A percentile compares a stretch with the other conserved stretches of the same genome.
These are phyloP conservation scores for Suillus subalutaceus DNA, from an alignment of 768 basidiomycete species.

Conservation along the genomic window DNA sequence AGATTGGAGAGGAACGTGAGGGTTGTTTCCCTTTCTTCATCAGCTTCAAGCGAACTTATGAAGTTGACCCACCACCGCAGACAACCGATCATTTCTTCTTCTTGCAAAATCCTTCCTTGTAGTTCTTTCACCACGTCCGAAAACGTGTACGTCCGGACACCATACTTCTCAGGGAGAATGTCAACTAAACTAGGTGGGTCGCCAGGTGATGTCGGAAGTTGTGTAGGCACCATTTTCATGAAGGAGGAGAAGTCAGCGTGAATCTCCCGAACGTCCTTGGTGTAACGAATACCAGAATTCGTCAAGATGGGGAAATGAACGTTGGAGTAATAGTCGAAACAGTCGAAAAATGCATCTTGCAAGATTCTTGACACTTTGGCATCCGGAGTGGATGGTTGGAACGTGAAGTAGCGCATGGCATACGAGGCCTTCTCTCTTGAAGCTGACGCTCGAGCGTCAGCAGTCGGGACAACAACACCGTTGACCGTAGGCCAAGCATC, in stretches of 20 bases:
- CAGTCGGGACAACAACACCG: neutral
- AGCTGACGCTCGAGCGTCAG: neutral
- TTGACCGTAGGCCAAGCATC: slow-evolving; percentile 27
- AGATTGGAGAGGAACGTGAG: slow-evolving; percentile 5
- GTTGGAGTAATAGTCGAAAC: slow-evolving; percentile 51
- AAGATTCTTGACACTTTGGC: slow-evolving; percentile 67
- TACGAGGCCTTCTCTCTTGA: slow-evolving; percentile 51
- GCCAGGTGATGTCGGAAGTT: slow-evolving; percentile 48
- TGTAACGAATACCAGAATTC: slow-evolving; percentile 66
- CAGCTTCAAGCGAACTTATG: slow-evolving; percentile 12
- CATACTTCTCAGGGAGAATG: slow-evolving; percentile 55
- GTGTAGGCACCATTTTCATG: slow-evolving; percentile 69
- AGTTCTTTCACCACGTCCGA: slow-evolving; percentile 80
- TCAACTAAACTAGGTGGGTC: slow-evolving; percentile 61
- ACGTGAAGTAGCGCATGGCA: slow-evolving; percentile 86
- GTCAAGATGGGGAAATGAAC: slow-evolving; percentile 74
- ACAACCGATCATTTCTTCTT: slow-evolving; percentile 76
- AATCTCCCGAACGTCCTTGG: slow-evolving; percentile 71
- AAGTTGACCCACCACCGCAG: slow-evolving; percentile 78
- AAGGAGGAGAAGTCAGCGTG: slow-evolving; percentile 68
- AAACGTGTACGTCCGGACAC: slow-evolving; percentile 75
- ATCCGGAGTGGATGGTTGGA: slow-evolving; percentile 82
- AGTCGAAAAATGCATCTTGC: slow-evolving; percentile 76
- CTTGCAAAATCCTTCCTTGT: slow-evolving; percentile 58
- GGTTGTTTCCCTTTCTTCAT: slow-evolving; percentile 29